A percentile compares a stretch with the other conserved stretches of the same genome.
These are phyloP conservation scores for Herpetomonas tarakana DNA, from an alignment of 208 protist species.

Conservation along the genomic window DNA sequence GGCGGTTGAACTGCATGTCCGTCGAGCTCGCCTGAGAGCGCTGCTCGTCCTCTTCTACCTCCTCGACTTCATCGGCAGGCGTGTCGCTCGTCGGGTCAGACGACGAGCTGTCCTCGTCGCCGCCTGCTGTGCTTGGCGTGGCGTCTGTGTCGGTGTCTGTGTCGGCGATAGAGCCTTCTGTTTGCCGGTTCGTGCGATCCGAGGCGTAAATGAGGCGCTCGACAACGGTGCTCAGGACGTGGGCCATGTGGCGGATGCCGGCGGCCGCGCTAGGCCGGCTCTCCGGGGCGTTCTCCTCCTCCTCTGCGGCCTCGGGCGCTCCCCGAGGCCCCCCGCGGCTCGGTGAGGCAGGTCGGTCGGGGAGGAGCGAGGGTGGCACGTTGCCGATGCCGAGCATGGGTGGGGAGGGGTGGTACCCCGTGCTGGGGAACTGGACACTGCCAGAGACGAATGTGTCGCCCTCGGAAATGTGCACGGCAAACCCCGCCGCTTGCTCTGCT, in stretches of 20 bases:
- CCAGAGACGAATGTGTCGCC: no score
- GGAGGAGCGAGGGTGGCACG: neutral
- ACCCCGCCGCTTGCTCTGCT: no score
- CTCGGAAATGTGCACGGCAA: no score
- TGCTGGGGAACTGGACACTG: no score
- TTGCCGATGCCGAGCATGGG: neutral
- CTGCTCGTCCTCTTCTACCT: constrained; percentile 16
- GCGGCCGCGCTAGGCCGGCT: neutral
- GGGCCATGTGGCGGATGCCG: constrained; percentile 2
- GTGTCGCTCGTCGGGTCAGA: constrained; percentile 1
- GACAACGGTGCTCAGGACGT: neutral
- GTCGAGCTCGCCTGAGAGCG: constrained; percentile 26
- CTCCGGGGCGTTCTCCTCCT: no score
- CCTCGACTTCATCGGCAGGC: constrained; percentile 12
- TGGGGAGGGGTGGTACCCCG: no score
- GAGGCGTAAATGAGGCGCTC: constrained; percentile 1
- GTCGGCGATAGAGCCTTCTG: no score
- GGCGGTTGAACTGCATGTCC: constrained; percentile 45
- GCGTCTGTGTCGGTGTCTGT: neutral
- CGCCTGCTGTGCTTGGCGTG: neutral
- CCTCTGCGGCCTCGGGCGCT: no score
- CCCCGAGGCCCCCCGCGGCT: no score
- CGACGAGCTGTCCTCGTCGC: neutral
- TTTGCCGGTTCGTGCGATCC: neutral
- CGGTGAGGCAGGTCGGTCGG: neutral